A percentile compares a stretch with the other conserved stretches of the same genome.
Evolutionary conservation across 2,329 filamentous ascomycete species (phyloP).

Genomic region (Diaporthe caulivora): DNA sequence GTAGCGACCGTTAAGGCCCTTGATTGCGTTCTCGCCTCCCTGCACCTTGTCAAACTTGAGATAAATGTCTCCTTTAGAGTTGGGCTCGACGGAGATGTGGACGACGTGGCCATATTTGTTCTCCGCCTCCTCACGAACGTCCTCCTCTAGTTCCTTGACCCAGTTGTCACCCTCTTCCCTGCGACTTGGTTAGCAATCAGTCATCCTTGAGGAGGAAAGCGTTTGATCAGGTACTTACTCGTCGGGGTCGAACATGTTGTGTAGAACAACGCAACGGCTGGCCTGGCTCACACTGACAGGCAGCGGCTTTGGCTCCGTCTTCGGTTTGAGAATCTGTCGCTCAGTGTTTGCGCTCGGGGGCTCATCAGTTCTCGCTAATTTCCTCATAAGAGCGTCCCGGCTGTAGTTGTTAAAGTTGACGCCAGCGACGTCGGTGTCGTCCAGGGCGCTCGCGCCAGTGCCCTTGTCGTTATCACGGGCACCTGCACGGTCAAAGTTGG

Average conservation of each 20-base stretch:
- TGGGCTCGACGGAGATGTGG: constrained; percentile 94
- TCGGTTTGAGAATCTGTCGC: constrained; percentile 80
- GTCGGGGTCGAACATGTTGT: constrained; percentile 93
- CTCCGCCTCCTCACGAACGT: constrained; percentile 93
- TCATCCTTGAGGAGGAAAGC: neutral
- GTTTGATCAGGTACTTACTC: constrained; percentile 73
- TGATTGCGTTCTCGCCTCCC: constrained; percentile 97
- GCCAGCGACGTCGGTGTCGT: constrained; percentile 96
- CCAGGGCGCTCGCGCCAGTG: constrained; percentile 91
- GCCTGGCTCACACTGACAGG: constrained; percentile 92
- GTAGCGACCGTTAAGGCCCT: constrained; percentile 95
- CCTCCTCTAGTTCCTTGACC: constrained; percentile 94
- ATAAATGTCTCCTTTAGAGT: constrained; percentile 96
- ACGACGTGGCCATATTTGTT: constrained; percentile 97
- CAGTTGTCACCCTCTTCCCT: constrained; percentile 90
- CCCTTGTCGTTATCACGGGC: constrained; percentile 91
- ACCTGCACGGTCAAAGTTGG: constrained; percentile 91
- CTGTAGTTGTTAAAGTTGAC: constrained; percentile 99
- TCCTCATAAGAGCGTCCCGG: constrained; percentile 97
- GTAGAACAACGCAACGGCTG: constrained; percentile 91
- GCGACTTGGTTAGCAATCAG: constrained; percentile 50
- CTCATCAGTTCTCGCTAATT: constrained; percentile 96
- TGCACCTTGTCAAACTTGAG: constrained; percentile 97
- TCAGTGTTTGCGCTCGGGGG: constrained; percentile 75
- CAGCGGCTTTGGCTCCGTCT: constrained; percentile 80